Base-by-base conservation (phyloP, 768 basidiomycete genomes). In the Peribolospora kevripleyi region DNA sequence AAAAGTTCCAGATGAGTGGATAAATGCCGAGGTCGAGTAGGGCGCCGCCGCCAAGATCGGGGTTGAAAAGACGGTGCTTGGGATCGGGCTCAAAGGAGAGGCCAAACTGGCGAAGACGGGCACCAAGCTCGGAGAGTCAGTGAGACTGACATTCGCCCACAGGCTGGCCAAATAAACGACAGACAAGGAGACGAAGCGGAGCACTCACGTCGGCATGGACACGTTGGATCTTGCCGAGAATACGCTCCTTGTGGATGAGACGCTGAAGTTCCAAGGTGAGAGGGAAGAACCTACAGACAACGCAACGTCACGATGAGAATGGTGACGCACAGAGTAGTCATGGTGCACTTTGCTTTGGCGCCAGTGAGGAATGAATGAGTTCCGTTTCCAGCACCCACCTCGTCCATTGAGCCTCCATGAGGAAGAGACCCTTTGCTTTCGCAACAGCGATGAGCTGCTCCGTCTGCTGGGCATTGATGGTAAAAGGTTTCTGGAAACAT, bases 231-330 rank as follows among this genome's bases (percentile, higher is more conserved):
- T 50, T 47, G 4, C 62, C 62, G 36, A 63, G 46, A 7, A 51
- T 38, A 14, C 47, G 11, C 13, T 57, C 52, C 36, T 51, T 47
- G 46, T 58, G 58, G 7, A 63, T 50, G 54, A 60, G 43, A 4
- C 39, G 8, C 14, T 54, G 38, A 14, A 61, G 50, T 45, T 54
- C 51, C 4, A 6, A 45, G 5, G 53, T 58, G 49, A 51, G 51
- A 36, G 62, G 62, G 56, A 61, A 60, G 57, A 61, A 63, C n/a
- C 60, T 61, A 60, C 62, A 63, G 47, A 59, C 58, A 42, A 60
- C 61, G 25, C 25, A 25, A 25, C 25, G 25, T 25, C 25, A 25
- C 25, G 25, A 25, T 25, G 25, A 25, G 25, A 25, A 25, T 25
- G 25, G 25, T 25, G 25, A 25, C 1, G 25, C 25, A 25, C 25